phyloP scores from a whole-genome alignment of 164 flowering plant species.

The Chimonanthus praecox region DNA sequence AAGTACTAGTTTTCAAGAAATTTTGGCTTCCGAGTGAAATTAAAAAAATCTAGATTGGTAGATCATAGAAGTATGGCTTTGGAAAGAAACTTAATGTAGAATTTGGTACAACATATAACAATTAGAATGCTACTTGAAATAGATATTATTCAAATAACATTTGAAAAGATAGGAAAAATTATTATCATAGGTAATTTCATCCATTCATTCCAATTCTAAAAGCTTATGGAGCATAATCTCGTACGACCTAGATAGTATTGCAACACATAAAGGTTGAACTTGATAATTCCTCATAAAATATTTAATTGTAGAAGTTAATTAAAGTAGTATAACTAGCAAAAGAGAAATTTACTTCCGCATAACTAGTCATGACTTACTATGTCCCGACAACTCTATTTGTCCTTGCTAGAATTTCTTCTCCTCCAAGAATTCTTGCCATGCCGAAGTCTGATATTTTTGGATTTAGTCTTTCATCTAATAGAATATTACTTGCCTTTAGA shows the following conservation, averaged over 20 bases:
- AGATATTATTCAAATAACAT: neutral
- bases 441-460: slow-evolving; percentile 58
- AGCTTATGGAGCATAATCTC: neutral
- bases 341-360: neutral
- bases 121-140: neutral
- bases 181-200: neutral
- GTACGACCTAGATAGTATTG: neutral
- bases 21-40: neutral
- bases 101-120: neutral
- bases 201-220: neutral
- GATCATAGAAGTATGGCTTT: neutral
- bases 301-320: neutral
- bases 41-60: neutral
- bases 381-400: slow-evolving; percentile 33
- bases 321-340: neutral
- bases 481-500: slow-evolving; percentile 50
- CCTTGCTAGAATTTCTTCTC: slow-evolving; percentile 19
- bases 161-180: neutral
- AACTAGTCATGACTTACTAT: slow-evolving; percentile 23
- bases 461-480: slow-evolving; percentile 38
- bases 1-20: neutral
- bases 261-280: neutral
- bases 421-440: slow-evolving; percentile 37
- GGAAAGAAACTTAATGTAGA: neutral
- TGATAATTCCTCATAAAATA: neutral